Conservation (phyloP, 768 basidiomycete species). For the Mycena sanguinolenta region DNA sequence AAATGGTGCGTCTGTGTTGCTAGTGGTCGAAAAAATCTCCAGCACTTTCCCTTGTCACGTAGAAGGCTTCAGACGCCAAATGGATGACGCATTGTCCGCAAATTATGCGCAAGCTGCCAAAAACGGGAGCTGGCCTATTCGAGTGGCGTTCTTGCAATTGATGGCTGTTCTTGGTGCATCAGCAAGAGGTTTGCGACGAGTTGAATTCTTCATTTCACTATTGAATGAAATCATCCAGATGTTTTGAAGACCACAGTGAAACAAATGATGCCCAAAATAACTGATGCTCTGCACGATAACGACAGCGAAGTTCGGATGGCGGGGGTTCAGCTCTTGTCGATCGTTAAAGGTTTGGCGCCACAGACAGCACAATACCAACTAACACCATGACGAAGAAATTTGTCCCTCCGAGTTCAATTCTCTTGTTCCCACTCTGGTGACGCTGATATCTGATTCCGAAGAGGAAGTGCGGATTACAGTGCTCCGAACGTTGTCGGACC, state of each 20-base stretch:
- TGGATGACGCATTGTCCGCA: background rate
- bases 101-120: background rate
- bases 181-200: too few species aligned
- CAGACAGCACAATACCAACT: too few species aligned
- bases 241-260: background rate
- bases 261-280: slow-evolving; percentile 4
- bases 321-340: too few species aligned
- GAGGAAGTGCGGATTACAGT: slow-evolving; percentile 6
- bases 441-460: slow-evolving; percentile 4
- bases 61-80: background rate
- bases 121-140: slow-evolving; percentile 5
- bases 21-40: background rate
- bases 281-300: background rate
- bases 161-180: background rate
- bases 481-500: slow-evolving; percentile 1
- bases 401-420: too few species aligned
- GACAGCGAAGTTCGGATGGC: too few species aligned
- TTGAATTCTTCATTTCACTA: background rate
- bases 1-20: background rate
- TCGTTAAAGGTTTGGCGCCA: too few species aligned
- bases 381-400: too few species aligned
- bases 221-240: background rate
- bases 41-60: background rate
- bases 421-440: slow-evolving; percentile 5
- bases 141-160: slow-evolving; percentile 9